Evolutionary conservation across 176 grass and related monocot genomes (phyloP).

Genomic region (Zoysia pacifica): DNA sequence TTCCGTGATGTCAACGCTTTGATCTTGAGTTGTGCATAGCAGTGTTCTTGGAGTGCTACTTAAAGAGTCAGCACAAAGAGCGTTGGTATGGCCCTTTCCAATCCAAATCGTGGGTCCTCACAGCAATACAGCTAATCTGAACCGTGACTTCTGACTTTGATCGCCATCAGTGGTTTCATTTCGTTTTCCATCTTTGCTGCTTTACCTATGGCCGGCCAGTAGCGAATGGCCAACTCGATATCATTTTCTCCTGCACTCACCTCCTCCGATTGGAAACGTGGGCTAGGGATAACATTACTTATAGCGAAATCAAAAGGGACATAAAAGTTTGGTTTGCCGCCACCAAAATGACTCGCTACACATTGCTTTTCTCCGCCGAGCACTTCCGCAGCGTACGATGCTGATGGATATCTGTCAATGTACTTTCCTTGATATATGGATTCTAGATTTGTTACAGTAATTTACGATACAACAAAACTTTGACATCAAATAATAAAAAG

Average conservation of each 20-base stretch:
- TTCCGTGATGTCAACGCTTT: background rate
- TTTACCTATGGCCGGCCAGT: background rate
- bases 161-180: conserved; percentile 25
- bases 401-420: background rate
- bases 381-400: background rate
- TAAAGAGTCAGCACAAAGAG: background rate
- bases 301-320: conserved; percentile 9
- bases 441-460: too few species aligned
- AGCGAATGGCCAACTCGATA: background rate
- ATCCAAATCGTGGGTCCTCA: background rate
- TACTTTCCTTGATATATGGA: too few species aligned
- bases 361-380: background rate
- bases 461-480: too few species aligned
- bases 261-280: conserved; percentile 28
- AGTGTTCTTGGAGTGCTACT: background rate
- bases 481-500: too few species aligned
- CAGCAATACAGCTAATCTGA: background rate
- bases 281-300: conserved; percentile 8
- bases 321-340: conserved; percentile 20
- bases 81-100: background rate
- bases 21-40: background rate
- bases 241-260: conserved; percentile 10
- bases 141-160: background rate
- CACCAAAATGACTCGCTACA: background rate
- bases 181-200: conserved; percentile 27